Conservation (phyloP, 345 rosid species). For the Eucalyptus erythrocorys region DNA sequence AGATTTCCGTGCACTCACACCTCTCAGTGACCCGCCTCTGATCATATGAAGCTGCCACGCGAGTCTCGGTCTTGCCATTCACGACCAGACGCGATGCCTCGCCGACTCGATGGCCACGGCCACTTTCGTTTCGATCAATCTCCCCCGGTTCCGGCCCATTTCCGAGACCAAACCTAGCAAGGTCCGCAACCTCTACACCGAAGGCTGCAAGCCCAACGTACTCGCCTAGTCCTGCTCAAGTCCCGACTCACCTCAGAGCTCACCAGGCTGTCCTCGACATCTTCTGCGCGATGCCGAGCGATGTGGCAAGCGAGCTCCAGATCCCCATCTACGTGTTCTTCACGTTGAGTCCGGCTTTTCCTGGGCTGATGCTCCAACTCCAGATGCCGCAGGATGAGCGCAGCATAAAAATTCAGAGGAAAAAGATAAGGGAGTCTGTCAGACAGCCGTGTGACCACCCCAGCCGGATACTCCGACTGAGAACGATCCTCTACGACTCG, state of each 20-base stretch:
- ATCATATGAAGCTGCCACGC: slow-evolving; percentile 7
- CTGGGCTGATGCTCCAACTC: neutral
- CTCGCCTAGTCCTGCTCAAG: neutral
- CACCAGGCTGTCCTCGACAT: slow-evolving; percentile 36
- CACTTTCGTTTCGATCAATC: slow-evolving; percentile 17
- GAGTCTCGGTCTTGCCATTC: neutral
- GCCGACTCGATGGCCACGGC: neutral
- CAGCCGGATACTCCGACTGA: neutral
- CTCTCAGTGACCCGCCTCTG: slow-evolving; percentile 8
- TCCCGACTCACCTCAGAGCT: slow-evolving; percentile 5
- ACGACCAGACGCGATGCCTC: neutral
- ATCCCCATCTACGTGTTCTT: slow-evolving; percentile 33
- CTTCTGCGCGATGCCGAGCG: slow-evolving; percentile 30
- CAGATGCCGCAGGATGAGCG: neutral
- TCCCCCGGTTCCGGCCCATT: neutral
- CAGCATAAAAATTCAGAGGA: too few species aligned
- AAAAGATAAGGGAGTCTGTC: neutral
- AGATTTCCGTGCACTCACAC: neutral
- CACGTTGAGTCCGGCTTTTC: slow-evolving; percentile 28
- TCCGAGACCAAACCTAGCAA: neutral
- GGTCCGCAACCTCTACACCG: neutral
- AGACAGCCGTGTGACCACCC: neutral
- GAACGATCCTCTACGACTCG: neutral
- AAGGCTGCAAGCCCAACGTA: slow-evolving; percentile 14
- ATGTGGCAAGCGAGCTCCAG: slow-evolving; percentile 25